Conservation (phyloP, 2,329 filamentous ascomycete species). For the Penicillium sp. region DNA sequence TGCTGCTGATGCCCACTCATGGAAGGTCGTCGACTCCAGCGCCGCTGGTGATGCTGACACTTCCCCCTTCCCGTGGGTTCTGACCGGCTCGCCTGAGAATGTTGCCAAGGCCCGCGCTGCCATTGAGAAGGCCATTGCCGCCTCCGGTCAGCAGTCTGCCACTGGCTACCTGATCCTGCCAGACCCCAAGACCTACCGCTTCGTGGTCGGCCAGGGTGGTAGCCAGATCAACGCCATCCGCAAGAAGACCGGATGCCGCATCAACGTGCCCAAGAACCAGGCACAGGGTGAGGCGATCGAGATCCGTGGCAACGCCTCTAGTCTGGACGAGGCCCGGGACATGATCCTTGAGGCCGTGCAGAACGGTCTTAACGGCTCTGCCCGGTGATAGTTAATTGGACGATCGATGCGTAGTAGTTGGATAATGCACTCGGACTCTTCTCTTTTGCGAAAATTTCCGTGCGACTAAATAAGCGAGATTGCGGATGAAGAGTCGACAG, state of each 20-base stretch:
- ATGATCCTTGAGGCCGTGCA: conserved; percentile 84
- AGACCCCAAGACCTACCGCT: conserved; percentile 86
- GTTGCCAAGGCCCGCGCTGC: conserved; percentile 80
- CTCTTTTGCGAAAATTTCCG: conserved; percentile 1
- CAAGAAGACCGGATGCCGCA: conserved; percentile 89
- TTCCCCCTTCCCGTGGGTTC: conserved; percentile 75
- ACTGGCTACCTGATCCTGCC: conserved; percentile 89
- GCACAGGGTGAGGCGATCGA: conserved; percentile 81
- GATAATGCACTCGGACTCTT: not conserved
- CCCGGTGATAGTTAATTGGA: conserved; percentile 21
- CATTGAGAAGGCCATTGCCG: conserved; percentile 73
- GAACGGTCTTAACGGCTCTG: conserved; percentile 39
- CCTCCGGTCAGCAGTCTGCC: conserved; percentile 58
- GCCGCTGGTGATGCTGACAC: conserved; percentile 38
- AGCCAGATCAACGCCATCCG: conserved; percentile 92
- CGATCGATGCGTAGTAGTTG: not conserved
- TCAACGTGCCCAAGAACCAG: conserved; percentile 88
- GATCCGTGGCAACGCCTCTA: conserved; percentile 78
- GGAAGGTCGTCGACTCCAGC: conserved; percentile 73
- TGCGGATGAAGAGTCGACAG: conserved; percentile 13
- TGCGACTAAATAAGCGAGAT: conserved; percentile 8
- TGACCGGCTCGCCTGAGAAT: conserved; percentile 78
- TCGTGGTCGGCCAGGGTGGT: conserved; percentile 86
- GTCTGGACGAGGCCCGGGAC: conserved; percentile 84
- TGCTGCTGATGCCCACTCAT: conserved; percentile 73